Conservation (phyloP, 2,329 filamentous ascomycete genomes). For the Mollisiaceae sp. region DNA sequence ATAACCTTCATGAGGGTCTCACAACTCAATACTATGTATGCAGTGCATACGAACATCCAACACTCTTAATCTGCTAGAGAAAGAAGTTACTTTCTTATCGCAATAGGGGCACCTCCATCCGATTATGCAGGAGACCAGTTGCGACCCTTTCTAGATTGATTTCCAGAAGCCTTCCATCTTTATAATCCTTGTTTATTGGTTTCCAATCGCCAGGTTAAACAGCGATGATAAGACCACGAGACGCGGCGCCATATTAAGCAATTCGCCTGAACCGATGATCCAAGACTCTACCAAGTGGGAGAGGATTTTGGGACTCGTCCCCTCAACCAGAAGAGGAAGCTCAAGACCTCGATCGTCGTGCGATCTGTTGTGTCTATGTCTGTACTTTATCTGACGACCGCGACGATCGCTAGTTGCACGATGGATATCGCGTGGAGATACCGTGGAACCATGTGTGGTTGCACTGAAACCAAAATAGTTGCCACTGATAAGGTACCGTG, state of each 20-base stretch:
- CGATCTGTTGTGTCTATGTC: neutral
- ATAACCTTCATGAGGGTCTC: neutral
- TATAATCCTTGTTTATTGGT: neutral
- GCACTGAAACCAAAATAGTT: neutral
- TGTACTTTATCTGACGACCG: neutral
- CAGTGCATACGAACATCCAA: neutral
- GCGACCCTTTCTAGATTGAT: neutral
- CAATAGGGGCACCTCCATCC: neutral
- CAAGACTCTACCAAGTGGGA: neutral
- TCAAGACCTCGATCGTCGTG: neutral
- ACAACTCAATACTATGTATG: neutral
- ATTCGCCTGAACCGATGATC: too few species aligned
- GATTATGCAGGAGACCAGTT: neutral
- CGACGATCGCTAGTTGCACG: neutral
- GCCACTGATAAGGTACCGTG: neutral
- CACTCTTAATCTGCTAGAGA: neutral
- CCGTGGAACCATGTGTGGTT: neutral
- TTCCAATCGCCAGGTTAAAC: neutral
- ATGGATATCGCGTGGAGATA: neutral
- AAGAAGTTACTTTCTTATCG: slow-evolving; percentile 1
- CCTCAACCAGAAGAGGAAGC: neutral
- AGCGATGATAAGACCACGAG: slow-evolving; percentile 2
- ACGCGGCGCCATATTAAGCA: neutral
- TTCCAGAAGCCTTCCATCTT: neutral
- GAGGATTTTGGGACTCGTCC: neutral